Evolutionary conservation across 1,284 basidiomycete genomes (phyloP).

Genomic region (Porogramme epimiltina): DNA sequence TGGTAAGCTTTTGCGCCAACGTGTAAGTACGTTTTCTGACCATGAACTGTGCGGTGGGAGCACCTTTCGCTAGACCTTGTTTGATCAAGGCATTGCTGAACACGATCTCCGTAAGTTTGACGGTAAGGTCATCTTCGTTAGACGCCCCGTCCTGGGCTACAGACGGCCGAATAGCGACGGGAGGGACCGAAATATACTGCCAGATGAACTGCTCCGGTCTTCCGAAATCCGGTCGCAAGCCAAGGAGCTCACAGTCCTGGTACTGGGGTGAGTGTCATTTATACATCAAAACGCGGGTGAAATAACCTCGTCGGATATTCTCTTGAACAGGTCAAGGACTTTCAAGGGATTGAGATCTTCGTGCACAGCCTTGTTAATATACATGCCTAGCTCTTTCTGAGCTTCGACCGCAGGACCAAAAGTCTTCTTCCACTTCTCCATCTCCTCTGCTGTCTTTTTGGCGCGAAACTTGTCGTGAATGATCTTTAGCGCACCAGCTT

Average conservation of each 20-base stretch:
- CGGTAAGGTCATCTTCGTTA: conserved; percentile 98
- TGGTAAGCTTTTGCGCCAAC: no score
- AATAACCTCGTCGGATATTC: conserved; percentile 89
- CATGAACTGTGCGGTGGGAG: conserved; percentile 89
- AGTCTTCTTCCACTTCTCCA: conserved; percentile 86
- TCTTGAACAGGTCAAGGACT: conserved; percentile 90
- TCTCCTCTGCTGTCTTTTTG: conserved; percentile 90
- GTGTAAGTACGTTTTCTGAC: conserved; percentile 40
- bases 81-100: conserved; percentile 95
- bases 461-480: conserved; percentile 98
- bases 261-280: neutral
- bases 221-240: conserved; percentile 87
- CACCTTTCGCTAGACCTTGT: conserved; percentile 86
- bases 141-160: conserved; percentile 97
- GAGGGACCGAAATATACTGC: conserved; percentile 99
- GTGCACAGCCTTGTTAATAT: conserved; percentile 86
- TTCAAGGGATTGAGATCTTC: conserved; percentile 97
- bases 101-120: conserved; percentile 97
- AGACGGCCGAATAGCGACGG: conserved; percentile 96
- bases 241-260: conserved; percentile 93
- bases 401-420: conserved; percentile 86
- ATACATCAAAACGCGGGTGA: conserved; percentile 5
- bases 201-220: conserved; percentile 98
- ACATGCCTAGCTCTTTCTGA: conserved; percentile 85
- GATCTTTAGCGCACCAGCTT: conserved; percentile 93